A percentile compares a stretch with the other conserved stretches of the same genome.
Conservation (phyloP, 257 asterid genomes). For the Forsythia suspensa region DNA sequence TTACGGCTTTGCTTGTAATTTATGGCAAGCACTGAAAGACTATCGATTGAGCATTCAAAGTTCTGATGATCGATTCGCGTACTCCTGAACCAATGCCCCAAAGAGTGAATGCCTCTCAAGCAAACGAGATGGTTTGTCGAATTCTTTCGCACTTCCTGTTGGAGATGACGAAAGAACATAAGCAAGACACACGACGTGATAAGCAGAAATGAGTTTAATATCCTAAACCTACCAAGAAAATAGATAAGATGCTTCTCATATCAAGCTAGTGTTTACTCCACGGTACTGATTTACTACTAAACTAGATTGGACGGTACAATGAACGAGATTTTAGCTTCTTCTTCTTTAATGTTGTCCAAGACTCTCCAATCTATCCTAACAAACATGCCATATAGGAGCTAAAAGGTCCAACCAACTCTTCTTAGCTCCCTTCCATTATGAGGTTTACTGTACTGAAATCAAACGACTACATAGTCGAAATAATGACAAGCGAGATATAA, state of each 20-base stretch:
- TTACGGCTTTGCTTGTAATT: background rate
- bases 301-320: background rate
- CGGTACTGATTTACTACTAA: too few relatives aligned
- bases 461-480: too few relatives aligned
- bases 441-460: too few relatives aligned
- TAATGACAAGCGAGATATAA: too few relatives aligned
- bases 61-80: slow-evolving; percentile 79
- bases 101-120: slow-evolving; percentile 82
- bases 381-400: background rate
- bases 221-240: background rate
- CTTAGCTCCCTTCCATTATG: too few relatives aligned
- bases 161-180: background rate
- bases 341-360: too few relatives aligned
- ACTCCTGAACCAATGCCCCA: slow-evolving; percentile 96
- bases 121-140: slow-evolving; percentile 67
- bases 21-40: background rate
- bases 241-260: background rate
- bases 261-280: background rate
- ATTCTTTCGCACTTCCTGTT: slow-evolving; percentile 77
- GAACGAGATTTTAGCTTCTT: background rate
- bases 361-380: too few relatives aligned
- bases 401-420: too few relatives aligned
- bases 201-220: background rate
- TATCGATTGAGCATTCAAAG: slow-evolving; percentile 37
- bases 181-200: background rate